Percentiles rank a stretch among this genome's conserved stretches.
Conservation (phyloP, 1,284 basidiomycete species). For the Boletus chippewaensis region DNA sequence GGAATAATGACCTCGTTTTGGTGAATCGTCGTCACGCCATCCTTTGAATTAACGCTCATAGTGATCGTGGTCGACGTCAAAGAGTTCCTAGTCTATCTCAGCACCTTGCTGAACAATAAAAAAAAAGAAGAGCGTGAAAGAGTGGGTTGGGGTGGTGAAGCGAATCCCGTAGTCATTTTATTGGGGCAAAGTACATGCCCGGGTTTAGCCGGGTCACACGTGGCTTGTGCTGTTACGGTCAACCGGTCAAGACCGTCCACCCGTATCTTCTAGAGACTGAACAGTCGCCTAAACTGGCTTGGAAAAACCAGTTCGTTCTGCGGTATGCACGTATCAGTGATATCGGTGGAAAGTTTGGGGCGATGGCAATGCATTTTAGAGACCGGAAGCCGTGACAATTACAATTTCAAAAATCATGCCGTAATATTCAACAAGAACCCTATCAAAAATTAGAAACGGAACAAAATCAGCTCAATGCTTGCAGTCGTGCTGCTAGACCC, state of each 20-base stretch:
- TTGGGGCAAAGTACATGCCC: conserved; percentile 19
- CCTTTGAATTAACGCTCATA: conserved; percentile 21
- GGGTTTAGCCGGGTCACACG: conserved; percentile 27
- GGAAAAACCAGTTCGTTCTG: not conserved
- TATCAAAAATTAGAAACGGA: not conserved
- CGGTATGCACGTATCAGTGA: not conserved
- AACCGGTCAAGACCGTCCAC: not conserved
- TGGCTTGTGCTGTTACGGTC: conserved; percentile 11
- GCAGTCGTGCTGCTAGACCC: conserved; percentile 47
- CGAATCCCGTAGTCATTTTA: conserved; percentile 14
- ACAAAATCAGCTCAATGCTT: conserved; percentile 22
- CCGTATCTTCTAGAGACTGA: too few relatives aligned
- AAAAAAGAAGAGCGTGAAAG: not conserved
- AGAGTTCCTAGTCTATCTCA: conserved; percentile 6
- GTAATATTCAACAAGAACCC: not conserved
- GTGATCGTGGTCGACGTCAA: conserved; percentile 13
- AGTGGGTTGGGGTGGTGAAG: not conserved
- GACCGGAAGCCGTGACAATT: not conserved
- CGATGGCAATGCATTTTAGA: not conserved
- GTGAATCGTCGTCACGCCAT: conserved; percentile 37
- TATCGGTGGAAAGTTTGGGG: conserved; percentile 3
- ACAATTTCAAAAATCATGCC: conserved; percentile 4
- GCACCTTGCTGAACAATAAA: not conserved
- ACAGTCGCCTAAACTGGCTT: not conserved
- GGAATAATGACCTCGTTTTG: conserved; percentile 68